Conservation (phyloP, 1,284 basidiomycete genomes). For the Ceratobasidium theobromae region DNA sequence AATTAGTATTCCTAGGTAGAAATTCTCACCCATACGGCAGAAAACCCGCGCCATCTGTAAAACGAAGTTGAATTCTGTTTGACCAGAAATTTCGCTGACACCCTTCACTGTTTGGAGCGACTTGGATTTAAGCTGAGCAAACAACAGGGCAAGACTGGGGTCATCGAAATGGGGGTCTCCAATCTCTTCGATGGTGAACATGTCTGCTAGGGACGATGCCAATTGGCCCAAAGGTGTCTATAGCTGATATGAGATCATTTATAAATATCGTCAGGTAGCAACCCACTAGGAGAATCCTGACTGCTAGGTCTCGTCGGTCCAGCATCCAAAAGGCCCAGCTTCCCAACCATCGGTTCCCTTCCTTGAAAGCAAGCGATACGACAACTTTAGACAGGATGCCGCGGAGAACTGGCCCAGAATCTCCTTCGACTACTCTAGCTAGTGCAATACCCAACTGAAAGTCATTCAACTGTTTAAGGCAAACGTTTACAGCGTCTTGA, state of each 20-base stretch:
- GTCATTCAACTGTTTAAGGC: slow-evolving; percentile 84
- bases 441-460: slow-evolving; percentile 88
- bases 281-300: slow-evolving; percentile 76
- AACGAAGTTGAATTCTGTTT: slow-evolving; percentile 90
- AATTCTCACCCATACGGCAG: slow-evolving; percentile 81
- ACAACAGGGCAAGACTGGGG: slow-evolving; percentile 84
- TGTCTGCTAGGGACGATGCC: slow-evolving; percentile 46
- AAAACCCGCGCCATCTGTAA: slow-evolving; percentile 90
- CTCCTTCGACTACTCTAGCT: slow-evolving; percentile 80
- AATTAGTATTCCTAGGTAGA: neutral
- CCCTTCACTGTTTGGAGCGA: slow-evolving; percentile 91
- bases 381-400: slow-evolving; percentile 73
- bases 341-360: slow-evolving; percentile 93
- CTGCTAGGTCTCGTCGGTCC: slow-evolving; percentile 79
- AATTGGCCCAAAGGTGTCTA: slow-evolving; percentile 79
- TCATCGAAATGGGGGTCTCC: slow-evolving; percentile 91
- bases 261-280: slow-evolving; percentile 1
- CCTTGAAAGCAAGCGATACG: slow-evolving; percentile 78
- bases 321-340: slow-evolving; percentile 96
- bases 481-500: slow-evolving; percentile 91
- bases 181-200: slow-evolving; percentile 57
- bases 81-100: slow-evolving; percentile 83
- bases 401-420: slow-evolving; percentile 75
- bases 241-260: neutral
- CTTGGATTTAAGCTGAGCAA: slow-evolving; percentile 85